Evolutionary conservation across 148 eudicot genomes (phyloP).

Genomic region (Diospyros lotus): DNA sequence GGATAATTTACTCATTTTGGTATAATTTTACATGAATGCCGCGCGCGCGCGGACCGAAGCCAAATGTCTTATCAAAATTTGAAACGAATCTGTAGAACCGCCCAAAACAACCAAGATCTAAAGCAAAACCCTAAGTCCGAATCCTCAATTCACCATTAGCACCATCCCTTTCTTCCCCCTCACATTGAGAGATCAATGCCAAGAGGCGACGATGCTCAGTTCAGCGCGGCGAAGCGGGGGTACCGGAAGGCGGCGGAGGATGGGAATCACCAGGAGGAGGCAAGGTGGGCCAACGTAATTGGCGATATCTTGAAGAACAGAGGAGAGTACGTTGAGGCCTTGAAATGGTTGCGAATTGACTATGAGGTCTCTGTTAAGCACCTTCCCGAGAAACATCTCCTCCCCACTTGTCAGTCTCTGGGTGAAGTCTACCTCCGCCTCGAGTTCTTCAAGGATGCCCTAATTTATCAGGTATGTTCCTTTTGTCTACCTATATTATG

Average conservation of each 20-base stretch:
- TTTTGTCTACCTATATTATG: not conserved
- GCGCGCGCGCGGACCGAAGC: too few species aligned
- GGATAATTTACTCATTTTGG: too few species aligned
- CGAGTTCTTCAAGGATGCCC: constrained; percentile 49
- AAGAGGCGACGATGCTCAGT: constrained; percentile 41
- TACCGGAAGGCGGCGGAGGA: constrained; percentile 47
- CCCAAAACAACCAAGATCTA: too few species aligned
- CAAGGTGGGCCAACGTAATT: constrained; percentile 92
- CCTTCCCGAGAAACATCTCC: constrained; percentile 66
- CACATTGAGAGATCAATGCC: constrained; percentile 17
- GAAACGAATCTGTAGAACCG: too few species aligned
- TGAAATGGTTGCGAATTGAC: constrained; percentile 72
- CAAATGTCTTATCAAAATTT: too few species aligned
- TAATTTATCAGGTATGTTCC: constrained; percentile 56
- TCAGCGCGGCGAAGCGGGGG: constrained; percentile 52
- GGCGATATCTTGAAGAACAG: constrained; percentile 70
- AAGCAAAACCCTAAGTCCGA: too few species aligned
- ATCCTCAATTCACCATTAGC: too few species aligned
- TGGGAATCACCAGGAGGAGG: constrained; percentile 79
- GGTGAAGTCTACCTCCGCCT: constrained; percentile 84
- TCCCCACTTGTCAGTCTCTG: constrained; percentile 84
- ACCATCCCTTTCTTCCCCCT: too few species aligned
- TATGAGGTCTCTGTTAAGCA: constrained; percentile 51
- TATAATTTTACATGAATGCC: too few species aligned
- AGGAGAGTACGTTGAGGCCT: constrained; percentile 81